phyloP scores from a whole-genome alignment of 75 land plant species.

The Sequoiadendron giganteum region DNA sequence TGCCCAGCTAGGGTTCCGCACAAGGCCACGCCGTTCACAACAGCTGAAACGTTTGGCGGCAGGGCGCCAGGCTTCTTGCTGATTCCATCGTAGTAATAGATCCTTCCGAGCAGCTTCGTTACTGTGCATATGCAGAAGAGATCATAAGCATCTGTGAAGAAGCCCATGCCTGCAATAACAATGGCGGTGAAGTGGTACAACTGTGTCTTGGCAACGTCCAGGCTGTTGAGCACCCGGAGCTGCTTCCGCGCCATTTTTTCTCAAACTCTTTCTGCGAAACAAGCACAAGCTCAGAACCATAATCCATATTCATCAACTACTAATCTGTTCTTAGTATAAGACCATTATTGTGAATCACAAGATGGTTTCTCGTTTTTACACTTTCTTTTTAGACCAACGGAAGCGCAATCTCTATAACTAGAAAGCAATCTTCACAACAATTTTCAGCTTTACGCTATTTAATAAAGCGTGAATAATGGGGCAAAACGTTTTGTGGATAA shows the following conservation, averaged over 20 bases:
- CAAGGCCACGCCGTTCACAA: conserved; percentile 57
- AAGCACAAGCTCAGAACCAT: too few relatives aligned
- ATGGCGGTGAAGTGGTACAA: conserved; percentile 63
- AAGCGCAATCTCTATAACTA: too few relatives aligned
- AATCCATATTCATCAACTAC: too few relatives aligned
- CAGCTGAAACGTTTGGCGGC: conserved; percentile 48
- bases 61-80: conserved; percentile 31
- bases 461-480: too few relatives aligned
- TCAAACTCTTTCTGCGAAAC: too few relatives aligned
- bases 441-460: too few relatives aligned
- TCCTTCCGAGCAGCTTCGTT: conserved; percentile 55
- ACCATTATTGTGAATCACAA: too few relatives aligned
- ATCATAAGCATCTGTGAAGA: conserved; percentile 63
- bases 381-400: too few relatives aligned
- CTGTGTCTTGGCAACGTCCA: conserved; percentile 70
- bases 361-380: too few relatives aligned
- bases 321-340: too few relatives aligned
- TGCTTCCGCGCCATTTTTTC: conserved; percentile 31
- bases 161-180: conserved; percentile 55
- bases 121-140: conserved; percentile 43
- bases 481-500: too few relatives aligned
- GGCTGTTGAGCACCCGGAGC: conserved; percentile 50
- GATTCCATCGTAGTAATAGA: conserved; percentile 40
- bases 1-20: conserved; percentile 56
- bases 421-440: too few relatives aligned